phyloP scores from a whole-genome alignment of 345 rosid species.

The Orychophragmus violaceus region DNA sequence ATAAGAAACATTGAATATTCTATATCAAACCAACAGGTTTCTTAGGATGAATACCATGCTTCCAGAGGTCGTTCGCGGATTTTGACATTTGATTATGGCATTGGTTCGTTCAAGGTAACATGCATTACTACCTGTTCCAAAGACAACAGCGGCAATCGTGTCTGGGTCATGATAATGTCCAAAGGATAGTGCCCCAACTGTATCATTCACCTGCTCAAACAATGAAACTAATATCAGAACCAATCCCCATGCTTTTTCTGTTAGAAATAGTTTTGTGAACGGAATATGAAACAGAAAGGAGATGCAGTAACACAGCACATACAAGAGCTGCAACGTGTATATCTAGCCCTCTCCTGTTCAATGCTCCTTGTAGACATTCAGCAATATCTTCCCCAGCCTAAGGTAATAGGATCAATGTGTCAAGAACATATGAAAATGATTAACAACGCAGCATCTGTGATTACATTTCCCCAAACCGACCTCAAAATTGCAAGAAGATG shows the following conservation, averaged over 20 bases:
- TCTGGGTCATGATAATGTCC: conserved; percentile 86
- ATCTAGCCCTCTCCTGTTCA: conserved; percentile 53
- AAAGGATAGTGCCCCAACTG: conserved; percentile 86
- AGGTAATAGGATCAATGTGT: conserved; percentile 22
- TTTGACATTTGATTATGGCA: conserved; percentile 85
- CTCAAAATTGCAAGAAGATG: not conserved
- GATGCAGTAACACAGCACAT: conserved; percentile 21
- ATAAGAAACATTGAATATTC: not conserved
- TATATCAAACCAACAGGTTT: not conserved
- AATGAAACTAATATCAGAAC: conserved; percentile 6
- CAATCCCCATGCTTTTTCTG: not conserved
- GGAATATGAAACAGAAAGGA: not conserved
- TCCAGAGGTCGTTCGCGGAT: conserved; percentile 73
- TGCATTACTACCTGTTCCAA: conserved; percentile 95
- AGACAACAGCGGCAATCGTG: conserved; percentile 87
- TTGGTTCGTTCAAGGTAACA: conserved; percentile 89
- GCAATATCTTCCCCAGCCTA: conserved; percentile 75
- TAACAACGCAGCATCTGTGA: not conserved
- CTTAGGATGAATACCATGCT: conserved; percentile 60
- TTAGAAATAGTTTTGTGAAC: not conserved
- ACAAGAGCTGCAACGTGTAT: conserved; percentile 73
- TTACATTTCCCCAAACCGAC: not conserved
- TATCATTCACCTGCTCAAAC: conserved; percentile 73
- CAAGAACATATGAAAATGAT: not conserved
- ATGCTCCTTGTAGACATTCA: conserved; percentile 53